Percentiles rank a stretch among this genome's conserved stretches.
Evolutionary conservation across 768 basidiomycete species (phyloP).

Genomic region (Leucosporidium yakuticum): DNA sequence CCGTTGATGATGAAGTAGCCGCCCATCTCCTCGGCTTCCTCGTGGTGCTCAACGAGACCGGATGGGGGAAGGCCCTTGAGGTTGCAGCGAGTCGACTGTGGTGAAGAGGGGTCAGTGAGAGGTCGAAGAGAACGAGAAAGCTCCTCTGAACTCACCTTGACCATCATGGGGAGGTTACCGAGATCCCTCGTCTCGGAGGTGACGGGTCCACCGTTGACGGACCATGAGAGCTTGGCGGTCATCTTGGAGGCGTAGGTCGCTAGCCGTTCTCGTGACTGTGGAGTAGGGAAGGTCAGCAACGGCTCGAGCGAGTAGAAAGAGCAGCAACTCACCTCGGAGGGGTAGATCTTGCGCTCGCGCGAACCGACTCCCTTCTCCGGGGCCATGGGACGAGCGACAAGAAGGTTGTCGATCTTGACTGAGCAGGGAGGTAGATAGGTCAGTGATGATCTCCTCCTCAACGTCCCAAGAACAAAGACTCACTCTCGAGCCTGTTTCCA

Average conservation of each 20-base stretch:
- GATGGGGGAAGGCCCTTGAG: conserved; percentile 75
- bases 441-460: neutral
- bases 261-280: conserved; percentile 82
- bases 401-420: conserved; percentile 89
- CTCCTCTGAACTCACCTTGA: conserved; percentile 61
- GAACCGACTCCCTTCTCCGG: conserved; percentile 72
- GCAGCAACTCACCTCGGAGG: conserved; percentile 63
- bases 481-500: conserved; percentile 82
- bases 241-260: conserved; percentile 87
- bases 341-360: conserved; percentile 71
- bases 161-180: conserved; percentile 92
- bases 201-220: conserved; percentile 62
- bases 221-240: conserved; percentile 80
- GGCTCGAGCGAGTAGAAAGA: neutral
- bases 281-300: neutral
- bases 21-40: conserved; percentile 97
- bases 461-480: conserved; percentile 42
- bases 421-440: conserved; percentile 14
- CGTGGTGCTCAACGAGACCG: conserved; percentile 79
- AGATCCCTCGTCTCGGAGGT: conserved; percentile 72
- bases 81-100: conserved; percentile 84
- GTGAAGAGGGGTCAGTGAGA: neutral
- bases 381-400: conserved; percentile 76
- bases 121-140: neutral
- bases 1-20: conserved; percentile 99